Base-by-base conservation (phyloP, 257 asterid species). In the Fraxinus pennsylvanica region DNA sequence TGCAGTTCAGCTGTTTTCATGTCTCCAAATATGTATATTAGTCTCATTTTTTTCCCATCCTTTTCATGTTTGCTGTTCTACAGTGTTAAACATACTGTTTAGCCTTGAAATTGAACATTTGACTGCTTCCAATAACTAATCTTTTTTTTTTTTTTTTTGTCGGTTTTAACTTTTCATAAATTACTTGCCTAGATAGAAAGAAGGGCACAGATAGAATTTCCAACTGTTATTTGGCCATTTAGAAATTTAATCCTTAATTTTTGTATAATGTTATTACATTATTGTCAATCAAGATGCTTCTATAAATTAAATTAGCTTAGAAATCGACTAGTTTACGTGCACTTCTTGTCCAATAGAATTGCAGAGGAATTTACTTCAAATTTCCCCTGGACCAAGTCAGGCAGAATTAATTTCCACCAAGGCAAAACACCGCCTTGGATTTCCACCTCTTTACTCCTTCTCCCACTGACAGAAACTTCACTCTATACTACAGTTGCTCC, bases 1-100 rank as follows among this genome's bases (percentile, higher is more conserved):
- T 86, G 76, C 82, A 81, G 79, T 80, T 76, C 57, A 77, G 78
- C 71, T 76, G 29, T 52, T 25, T 41, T 61, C 63, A 72, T 41
- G 3, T 65, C 25, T n/a, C 59, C 72, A 68, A 74, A 47, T 59
- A 52, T 84, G 78, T 84, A 76, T 72, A 78, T 82, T 81, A 47
- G 21, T 72, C 39, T 47, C 41, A 27, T 72, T 22, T 52, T 71
- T 71, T 43, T 3, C 17, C 52, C 52, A 4, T 12, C 17, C 52
- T 12, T 43, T 43, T 43, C 15, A 43, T 13, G 17, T 43, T 25
- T 45, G 43, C 36, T 29, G 75, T 39, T 47, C 59, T 52, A n/a
- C 19, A 19, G 29, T 33, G 67, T 59, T 59, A 9, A 21, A 59
- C 30, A 21, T 39, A 72, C 63, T 72, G 14, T 41, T 14, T 14